Conservation (phyloP, 371 early-diverging fungal species). For the Rhizopus stolonifer region DNA sequence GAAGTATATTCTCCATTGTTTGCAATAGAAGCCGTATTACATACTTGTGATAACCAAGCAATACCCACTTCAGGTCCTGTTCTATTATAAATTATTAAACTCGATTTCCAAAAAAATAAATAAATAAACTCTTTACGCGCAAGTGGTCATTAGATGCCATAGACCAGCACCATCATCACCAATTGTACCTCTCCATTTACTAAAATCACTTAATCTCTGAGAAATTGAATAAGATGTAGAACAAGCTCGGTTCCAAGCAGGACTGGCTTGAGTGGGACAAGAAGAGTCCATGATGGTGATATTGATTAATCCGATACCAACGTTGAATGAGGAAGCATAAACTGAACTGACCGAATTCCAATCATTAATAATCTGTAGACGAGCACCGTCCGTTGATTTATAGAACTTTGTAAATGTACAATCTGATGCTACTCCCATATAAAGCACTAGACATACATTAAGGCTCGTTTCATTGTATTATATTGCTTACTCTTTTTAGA, state of each 20-base stretch:
- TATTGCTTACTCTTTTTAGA: constrained; percentile 37
- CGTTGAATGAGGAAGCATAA: constrained; percentile 88
- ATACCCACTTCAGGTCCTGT: constrained; percentile 89
- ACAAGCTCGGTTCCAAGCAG: constrained; percentile 86
- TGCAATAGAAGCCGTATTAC: constrained; percentile 48
- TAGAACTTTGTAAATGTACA: constrained; percentile 72
- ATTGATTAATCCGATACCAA: constrained; percentile 82
- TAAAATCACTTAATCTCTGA: constrained; percentile 84
- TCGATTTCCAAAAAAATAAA: no score
- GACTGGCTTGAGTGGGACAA: constrained; percentile 51
- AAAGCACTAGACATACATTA: constrained; percentile 14
- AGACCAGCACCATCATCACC: constrained; percentile 79
- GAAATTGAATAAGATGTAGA: constrained; percentile 69
- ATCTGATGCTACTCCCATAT: constrained; percentile 65
- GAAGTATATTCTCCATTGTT: constrained; percentile 55
- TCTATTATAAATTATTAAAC: no score
- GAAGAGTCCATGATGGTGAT: constrained; percentile 68
- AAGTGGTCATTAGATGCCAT: constrained; percentile 94
- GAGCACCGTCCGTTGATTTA: constrained; percentile 54
- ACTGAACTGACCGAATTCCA: constrained; percentile 79
- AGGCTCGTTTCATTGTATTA: not conserved
- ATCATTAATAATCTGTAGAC: constrained; percentile 71
- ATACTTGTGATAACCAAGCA: constrained; percentile 88
- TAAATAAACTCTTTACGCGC: no score
- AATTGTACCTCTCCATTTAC: constrained; percentile 78